Base-by-base conservation (phyloP, 352 stramenopile genomes). In the Pythium vanterpoolii region DNA sequence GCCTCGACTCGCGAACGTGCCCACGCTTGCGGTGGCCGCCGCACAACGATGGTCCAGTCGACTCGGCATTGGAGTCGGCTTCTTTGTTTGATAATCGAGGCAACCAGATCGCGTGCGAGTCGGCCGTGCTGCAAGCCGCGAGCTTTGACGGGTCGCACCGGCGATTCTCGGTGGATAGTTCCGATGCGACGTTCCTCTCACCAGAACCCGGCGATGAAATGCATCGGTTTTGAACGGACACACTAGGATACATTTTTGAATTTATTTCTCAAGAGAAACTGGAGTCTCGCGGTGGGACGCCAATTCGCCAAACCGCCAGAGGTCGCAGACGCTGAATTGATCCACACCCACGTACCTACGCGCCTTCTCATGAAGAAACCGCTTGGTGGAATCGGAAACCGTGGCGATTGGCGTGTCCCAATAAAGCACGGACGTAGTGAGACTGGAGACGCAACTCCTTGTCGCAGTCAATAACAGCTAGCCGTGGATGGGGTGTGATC, bases 101-200 rank as follows among this genome's bases (percentile, higher is more conserved):
- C 28, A 58, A 59, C 24, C 60, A 68, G 14, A 68, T 68, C 38
- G 60, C 60, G 16, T 68, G 60, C 43, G 60, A 68, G 33, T 68
- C 60, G 10, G 60, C 55, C 5, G 42, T 68, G 24, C 48, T 68
- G 4, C 52, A 62, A 21, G 28, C 54, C n/a, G 60, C 60, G 13
- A 68, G n/a, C 19, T 44, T 60, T 36, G 21, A 49, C 4, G 33
- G 23, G 11, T 56, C 50, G 1, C 39, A 43, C 18, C 51, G 51
- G 10, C 60, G 51, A 40, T 34, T 67, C 9, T 68, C 60, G 26
- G 55, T 47, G 0, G 60, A 68, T 42, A 68, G 60, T 19, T 68
- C 52, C 3, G 60, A 68, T 26, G 60, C 42, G 1, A 40, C 60
- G 5, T 62, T 62, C 23, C 24, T 62, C 7, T 44, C 34, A 19